Evolutionary conservation across 148 eudicot genomes (phyloP), one percentile per base, ranked within the genome.

Genomic region (Limonium bicolor): DNA sequence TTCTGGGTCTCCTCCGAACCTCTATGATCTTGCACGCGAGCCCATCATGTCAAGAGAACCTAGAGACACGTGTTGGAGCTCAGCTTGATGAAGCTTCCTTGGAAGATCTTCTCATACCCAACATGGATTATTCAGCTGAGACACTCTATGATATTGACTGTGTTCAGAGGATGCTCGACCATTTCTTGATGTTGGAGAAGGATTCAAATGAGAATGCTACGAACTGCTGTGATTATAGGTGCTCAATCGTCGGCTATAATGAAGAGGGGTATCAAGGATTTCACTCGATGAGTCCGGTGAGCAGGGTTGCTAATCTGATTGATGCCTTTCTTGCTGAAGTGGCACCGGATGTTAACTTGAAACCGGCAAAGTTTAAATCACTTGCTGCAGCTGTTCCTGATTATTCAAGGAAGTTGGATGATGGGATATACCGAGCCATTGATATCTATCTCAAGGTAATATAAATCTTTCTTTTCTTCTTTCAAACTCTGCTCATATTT

Each of bases 391-490:
- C 54, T 19, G 37, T 68, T 36, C 80, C 80, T 12, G 66, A 55
- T 20, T 65, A 58, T 44, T 68, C 74, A 17, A 69, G 74, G 51
- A 51, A 57, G 17, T 34, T 55, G n/a, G 58, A 68, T 51, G 80
- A 73, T 53, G 80, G 80, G 1, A 57, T 73, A 12, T 73, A 73
- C 41, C 72, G 71, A 4, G 71, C 80, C n/a, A 61, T 73, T 36
- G 80, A 73, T 31, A 55, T 62, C 35, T 73, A 73, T 53, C 60
- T 73, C 17, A 69, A 73, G 74, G 80, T 73, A 71, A 65, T 36
- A 11, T 21, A 23, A 20, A 14, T 3, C 26, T 16, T 20, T 6
- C 35, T 4, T 20, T 21, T 32, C 16, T 9, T 11, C 31, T 10
- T 17, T 6, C n/a, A 7, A 27, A 42, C 14, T 36, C 14, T 20